Percentiles rank a stretch among this genome's conserved stretches.
These are phyloP conservation scores for Trichoderma sp. DNA, from an alignment of 2,329 filamentous ascomycete species.

Conservation along the genomic window DNA sequence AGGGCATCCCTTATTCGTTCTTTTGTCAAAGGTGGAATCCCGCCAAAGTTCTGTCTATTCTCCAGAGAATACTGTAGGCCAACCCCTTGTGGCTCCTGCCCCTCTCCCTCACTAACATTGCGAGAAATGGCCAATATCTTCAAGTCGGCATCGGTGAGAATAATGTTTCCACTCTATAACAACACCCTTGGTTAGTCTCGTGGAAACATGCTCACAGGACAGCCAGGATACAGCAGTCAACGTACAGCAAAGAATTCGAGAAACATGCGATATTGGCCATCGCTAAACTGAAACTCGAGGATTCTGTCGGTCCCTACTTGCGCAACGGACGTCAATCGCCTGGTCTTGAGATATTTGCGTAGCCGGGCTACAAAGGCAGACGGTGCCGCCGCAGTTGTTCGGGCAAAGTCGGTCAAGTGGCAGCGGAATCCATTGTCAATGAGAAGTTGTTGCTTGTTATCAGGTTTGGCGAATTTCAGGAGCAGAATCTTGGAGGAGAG, in stretches of 20 bases:
- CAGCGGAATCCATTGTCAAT: conserved; percentile 95
- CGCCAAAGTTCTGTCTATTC: conserved; percentile 78
- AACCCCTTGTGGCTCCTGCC: conserved; percentile 77
- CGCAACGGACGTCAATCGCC: conserved; percentile 73
- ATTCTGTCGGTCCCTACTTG: conserved; percentile 94
- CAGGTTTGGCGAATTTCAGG: conserved; percentile 89
- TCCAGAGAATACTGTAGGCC: conserved; percentile 78
- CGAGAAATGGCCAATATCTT: conserved; percentile 80
- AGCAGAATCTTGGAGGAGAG: conserved; percentile 93
- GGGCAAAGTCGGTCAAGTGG: conserved; percentile 87
- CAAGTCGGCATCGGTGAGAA: conserved; percentile 80
- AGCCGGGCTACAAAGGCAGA: conserved; percentile 82
- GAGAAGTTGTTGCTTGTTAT: conserved; percentile 83
- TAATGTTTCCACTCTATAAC: conserved; percentile 76
- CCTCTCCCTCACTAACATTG: conserved; percentile 74
- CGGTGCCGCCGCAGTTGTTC: conserved; percentile 79
- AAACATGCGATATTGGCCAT: conserved; percentile 83
- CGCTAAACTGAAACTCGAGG: conserved; percentile 87
- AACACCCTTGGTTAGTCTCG: background rate
- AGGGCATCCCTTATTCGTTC: conserved; percentile 70
- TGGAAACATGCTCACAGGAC: background rate
- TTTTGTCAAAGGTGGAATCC: conserved; percentile 70
- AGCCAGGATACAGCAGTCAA: background rate
- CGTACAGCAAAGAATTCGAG: conserved; percentile 85
- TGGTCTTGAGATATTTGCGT: conserved; percentile 83